Base-by-base conservation (phyloP, 306 rosid genomes). In the Medicago arabica region DNA sequence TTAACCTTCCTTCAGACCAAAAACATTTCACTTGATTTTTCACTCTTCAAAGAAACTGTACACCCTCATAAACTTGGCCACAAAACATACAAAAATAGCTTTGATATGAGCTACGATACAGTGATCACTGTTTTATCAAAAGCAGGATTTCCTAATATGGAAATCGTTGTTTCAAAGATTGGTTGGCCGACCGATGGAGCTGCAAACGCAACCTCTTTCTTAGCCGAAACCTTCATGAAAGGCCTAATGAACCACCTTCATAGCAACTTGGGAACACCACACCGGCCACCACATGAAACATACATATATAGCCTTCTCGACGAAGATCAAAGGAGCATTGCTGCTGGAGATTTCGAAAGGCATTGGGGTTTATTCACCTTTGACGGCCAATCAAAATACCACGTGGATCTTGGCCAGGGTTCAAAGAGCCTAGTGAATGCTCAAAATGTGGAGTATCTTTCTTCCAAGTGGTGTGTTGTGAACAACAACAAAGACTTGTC, bases 171-270 rank as follows among this genome's bases (percentile, higher is more conserved):
- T 79, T 86, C 93, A 1, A 93, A 94, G 85, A 87, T 92, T 69
- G 97, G 98, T 78, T 94, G 98, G 98, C 98, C 98, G 16, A 92
- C 98, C 7, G 98, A 94, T 47, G 98, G 95, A 81, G 89, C 92
- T 61, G 72, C 78, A 51, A 85, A 83, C 25, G 97, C 97, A n/a
- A 88, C 84, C 77, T 71, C 92, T 38, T 54, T 69, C 63, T 80
- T 77, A 8, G 97, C 98, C 7, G 93, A 90, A 84, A 85, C 83
- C 53, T 92, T 94, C 84, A 85, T 89, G 87, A 87, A 85, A 80
- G 93, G 98, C 74, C 83, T 94, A 74, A 76, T 86, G 83, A 84
- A 49, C 72, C 92, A 84, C 80, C 88, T 94, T 65, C 89, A 9
- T 55, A 78, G 88, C 80, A 85, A 86, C 81, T 55, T 41, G n/a